Percentiles rank a stretch among this genome's conserved stretches.
phyloP scores from a whole-genome alignment of 352 stramenopile genomes.

The Pythium biforme region DNA sequence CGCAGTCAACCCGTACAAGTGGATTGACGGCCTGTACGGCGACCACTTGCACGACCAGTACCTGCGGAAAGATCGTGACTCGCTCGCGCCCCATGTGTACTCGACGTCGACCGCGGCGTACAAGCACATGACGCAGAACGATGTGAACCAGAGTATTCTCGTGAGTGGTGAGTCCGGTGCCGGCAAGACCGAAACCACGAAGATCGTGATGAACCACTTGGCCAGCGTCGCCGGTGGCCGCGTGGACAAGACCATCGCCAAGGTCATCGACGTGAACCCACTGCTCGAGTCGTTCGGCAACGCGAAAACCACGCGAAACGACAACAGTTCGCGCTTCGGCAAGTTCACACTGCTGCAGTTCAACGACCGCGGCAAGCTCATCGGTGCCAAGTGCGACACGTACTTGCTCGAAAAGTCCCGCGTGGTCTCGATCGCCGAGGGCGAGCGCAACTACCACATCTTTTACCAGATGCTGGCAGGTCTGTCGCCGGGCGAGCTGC shows the following conservation, averaged over 20 bases:
- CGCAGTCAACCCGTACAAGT: slow-evolving; percentile 97
- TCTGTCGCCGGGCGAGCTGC: slow-evolving; percentile 48
- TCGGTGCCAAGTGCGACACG: slow-evolving; percentile 89
- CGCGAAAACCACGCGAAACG: slow-evolving; percentile 92
- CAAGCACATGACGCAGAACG: slow-evolving; percentile 77
- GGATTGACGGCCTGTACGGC: slow-evolving; percentile 90
- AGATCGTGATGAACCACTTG: slow-evolving; percentile 92
- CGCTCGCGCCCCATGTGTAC: slow-evolving; percentile 78
- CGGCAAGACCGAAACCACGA: slow-evolving; percentile 97
- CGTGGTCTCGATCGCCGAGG: slow-evolving; percentile 93
- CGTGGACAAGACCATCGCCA: slow-evolving; percentile 88
- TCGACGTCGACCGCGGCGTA: slow-evolving; percentile 83
- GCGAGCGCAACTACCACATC: slow-evolving; percentile 97
- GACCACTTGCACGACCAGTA: slow-evolving; percentile 87
- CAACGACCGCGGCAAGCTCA: slow-evolving; percentile 68
- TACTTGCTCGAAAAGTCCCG: slow-evolving; percentile 97
- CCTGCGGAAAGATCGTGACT: slow-evolving; percentile 63
- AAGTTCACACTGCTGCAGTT: slow-evolving; percentile 92
- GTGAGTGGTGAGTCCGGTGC: slow-evolving; percentile 86
- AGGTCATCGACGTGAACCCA: slow-evolving; percentile 91
- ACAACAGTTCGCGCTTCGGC: slow-evolving; percentile 90
- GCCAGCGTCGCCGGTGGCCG: slow-evolving; percentile 78
- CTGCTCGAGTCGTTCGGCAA: slow-evolving; percentile 94
- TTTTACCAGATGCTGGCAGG: slow-evolving; percentile 94
- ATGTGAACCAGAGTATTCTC: slow-evolving; percentile 86